A percentile compares a stretch with the other conserved stretches of the same genome.
Evolutionary conservation across 345 rosid species (phyloP).

Genomic region (Aquilaria yunnanensis): DNA sequence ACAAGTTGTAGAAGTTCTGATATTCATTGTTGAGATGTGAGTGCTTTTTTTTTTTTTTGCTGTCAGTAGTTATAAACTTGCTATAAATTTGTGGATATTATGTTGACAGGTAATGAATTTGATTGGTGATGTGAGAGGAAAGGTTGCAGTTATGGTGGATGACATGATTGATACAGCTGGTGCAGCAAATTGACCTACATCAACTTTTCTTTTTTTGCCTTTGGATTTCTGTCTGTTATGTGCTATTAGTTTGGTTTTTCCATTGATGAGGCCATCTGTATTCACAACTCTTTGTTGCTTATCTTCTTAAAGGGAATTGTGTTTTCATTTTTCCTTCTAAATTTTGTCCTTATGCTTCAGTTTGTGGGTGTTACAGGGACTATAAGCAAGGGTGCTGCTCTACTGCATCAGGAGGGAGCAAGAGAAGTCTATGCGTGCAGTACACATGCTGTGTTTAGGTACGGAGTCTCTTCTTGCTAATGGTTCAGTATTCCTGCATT

Average conservation of each 20-base stretch:
- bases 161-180: conserved; percentile 99
- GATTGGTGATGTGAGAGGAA: conserved; percentile 95
- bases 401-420: conserved; percentile 96
- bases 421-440: conserved; percentile 94
- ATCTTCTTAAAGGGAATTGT: too few species aligned
- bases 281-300: too few species aligned
- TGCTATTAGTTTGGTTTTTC: background rate
- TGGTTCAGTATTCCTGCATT: background rate
- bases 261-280: background rate
- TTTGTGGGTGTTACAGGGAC: conserved; percentile 47
- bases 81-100: background rate
- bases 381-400: conserved; percentile 91
- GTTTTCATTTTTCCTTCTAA: background rate
- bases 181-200: conserved; percentile 20
- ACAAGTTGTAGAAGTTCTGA: background rate
- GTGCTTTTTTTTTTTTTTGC: background rate
- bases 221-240: background rate
- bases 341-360: background rate
- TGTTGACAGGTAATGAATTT: conserved; percentile 85
- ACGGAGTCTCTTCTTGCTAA: conserved; percentile 10
- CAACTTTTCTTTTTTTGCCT: background rate
- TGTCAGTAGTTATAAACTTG: background rate
- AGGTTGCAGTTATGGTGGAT: conserved; percentile 96
- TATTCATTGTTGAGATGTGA: background rate
- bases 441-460: conserved; percentile 98